Evolutionary conservation across 2,329 filamentous ascomycete genomes (phyloP), one percentile per base, ranked within the genome.

Genomic region (Colletotrichum cordylinicola): DNA sequence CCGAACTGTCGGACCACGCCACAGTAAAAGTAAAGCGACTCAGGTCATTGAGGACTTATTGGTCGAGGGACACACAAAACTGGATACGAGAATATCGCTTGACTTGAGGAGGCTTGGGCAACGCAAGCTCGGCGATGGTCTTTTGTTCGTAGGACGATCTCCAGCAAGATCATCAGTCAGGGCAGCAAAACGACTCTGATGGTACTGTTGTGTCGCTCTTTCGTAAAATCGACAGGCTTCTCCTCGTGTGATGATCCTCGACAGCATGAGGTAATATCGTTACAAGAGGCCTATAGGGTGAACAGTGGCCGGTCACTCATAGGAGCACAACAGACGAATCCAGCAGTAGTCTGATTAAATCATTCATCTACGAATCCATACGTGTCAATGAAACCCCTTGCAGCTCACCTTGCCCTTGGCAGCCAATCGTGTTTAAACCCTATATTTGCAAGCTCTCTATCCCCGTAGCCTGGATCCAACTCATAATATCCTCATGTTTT

Each of bases 291-390:
- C 3, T 48, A 5, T 48, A 21, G n/a, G n/a, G 10, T 21, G 3
- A 48, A 48, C 0, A 48, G n/a, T n/a, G 0, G 18, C 7, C n/a
- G n/a, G 18, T 21, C 43, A 13, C 43, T 48, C n/a, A 43, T 43
- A 6, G 18, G 39, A 43, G 10, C 18, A 7, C n/a, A 48, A 48
- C 0, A 0, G 0, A 21, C 2, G 0, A 48, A 48, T 48, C 9
- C n/a, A 13, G 43, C 43, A 48, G 43, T 48, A 48, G 43, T 48
- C 10, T 10, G 12, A 21, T 21, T 12, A 7, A 21, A 12, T 48
- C 9, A 48, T 48, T 48, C 43, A 48, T 21, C 10, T 48, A 21
- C n/a, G 4, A 48, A 13, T 2, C 43, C 18, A 48, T 48, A 7
- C 10, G 43, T 48, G n/a, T 48, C 43, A 48, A 48, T 48, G 43